Evolutionary conservation across 2,329 filamentous ascomycete genomes (phyloP).

Genomic region (Xylariaceae sp.): DNA sequence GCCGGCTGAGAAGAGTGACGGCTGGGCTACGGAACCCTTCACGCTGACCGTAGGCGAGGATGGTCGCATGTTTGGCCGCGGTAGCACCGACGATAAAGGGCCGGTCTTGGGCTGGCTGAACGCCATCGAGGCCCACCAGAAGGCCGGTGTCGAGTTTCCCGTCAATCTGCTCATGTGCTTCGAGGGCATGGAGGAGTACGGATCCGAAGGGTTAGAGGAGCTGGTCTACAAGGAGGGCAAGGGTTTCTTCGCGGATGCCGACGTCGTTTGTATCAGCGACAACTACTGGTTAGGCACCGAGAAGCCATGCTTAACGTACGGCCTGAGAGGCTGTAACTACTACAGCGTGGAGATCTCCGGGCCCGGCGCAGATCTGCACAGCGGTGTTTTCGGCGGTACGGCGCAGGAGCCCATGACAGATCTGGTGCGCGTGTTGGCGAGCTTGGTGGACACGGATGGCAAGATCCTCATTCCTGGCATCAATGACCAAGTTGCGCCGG

Average conservation of each 20-base stretch:
- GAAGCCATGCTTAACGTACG: conserved; percentile 97
- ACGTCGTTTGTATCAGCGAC: conserved; percentile 97
- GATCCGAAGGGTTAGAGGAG: conserved; percentile 93
- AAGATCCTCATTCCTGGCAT: conserved; percentile 95
- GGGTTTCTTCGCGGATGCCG: conserved; percentile 92
- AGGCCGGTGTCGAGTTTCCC: conserved; percentile 90
- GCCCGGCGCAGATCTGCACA: conserved; percentile 91
- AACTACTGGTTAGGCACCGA: conserved; percentile 99
- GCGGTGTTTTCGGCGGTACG: conserved; percentile 93
- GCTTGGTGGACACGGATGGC: conserved; percentile 85
- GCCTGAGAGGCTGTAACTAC: conserved; percentile 96
- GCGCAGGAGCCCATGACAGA: conserved; percentile 99
- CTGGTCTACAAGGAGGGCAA: conserved; percentile 90
- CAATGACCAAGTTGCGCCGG: conserved; percentile 86
- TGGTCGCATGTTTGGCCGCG: conserved; percentile 93
- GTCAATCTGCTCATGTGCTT: conserved; percentile 99
- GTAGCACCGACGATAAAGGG: conserved; percentile 96
- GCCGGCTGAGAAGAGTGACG: conserved; percentile 88
- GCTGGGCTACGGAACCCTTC: conserved; percentile 96
- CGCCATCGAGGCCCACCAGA: conserved; percentile 95
- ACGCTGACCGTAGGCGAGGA: conserved; percentile 84
- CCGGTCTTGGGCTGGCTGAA: conserved; percentile 97
- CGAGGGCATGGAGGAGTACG: conserved; percentile 99
- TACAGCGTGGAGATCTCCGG: conserved; percentile 91
- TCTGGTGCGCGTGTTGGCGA: conserved; percentile 77